Conservation (phyloP, 306 rosid species). For the Oxytropis ochrocephala region DNA sequence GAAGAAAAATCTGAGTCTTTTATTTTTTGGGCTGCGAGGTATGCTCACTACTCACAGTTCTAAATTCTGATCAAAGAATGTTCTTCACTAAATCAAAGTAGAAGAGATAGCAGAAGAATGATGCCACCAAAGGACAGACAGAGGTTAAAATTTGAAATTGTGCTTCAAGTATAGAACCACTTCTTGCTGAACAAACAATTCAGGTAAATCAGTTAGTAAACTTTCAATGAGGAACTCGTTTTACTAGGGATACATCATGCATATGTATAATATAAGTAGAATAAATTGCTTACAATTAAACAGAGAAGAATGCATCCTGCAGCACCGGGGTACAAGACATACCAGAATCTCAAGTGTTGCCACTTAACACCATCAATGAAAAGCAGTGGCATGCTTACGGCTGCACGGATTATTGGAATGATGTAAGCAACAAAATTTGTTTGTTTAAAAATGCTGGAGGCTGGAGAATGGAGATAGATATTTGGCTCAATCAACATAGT, state of each 20-base stretch:
- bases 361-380: conserved; percentile 86
- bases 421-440: background rate
- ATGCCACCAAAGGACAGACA: background rate
- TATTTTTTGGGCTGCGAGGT: background rate
- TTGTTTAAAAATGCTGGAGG: background rate
- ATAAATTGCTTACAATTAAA: conserved; percentile 53
- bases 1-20: conserved; percentile 1
- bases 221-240: background rate
- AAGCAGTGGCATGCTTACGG: conserved; percentile 82
- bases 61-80: conserved; percentile 14
- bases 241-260: background rate
- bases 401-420: conserved; percentile 32
- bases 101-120: background rate
- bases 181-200: conserved; percentile 61
- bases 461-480: background rate
- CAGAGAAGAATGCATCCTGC: conserved; percentile 71
- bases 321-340: conserved; percentile 71
- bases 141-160: conserved; percentile 62
- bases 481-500: background rate
- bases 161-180: conserved; percentile 64
- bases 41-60: conserved; percentile 18
- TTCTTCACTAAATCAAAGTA: background rate
- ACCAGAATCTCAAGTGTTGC: conserved; percentile 75
- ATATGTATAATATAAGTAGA: background rate
- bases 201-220: background rate